phyloP scores from a whole-genome alignment of 2,329 filamentous ascomycete species.

The Pseudogymnoascus sp. region DNA sequence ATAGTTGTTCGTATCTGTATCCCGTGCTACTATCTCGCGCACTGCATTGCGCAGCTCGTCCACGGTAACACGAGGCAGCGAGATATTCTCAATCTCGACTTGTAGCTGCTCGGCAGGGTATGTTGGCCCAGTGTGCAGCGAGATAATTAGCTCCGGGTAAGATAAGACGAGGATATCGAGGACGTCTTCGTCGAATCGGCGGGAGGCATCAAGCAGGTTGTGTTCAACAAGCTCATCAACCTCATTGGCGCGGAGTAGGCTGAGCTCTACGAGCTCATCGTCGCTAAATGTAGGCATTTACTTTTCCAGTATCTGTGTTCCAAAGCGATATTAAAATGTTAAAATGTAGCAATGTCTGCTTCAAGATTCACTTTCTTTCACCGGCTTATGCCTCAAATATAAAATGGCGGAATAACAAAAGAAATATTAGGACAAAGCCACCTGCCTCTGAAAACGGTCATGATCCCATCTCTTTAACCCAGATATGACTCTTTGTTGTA shows the following conservation, averaged over 20 bases:
- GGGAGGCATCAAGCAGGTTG: constrained; percentile 8
- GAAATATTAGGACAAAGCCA: background rate
- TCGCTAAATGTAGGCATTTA: constrained; percentile 12
- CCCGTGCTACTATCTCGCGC: constrained; percentile 13
- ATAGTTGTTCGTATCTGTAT: constrained; percentile 10
- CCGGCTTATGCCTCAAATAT: background rate
- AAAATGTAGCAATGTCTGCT: background rate
- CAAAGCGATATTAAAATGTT: background rate
- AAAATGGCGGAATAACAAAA: background rate
- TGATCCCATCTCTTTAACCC: background rate
- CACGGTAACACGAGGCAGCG: constrained; percentile 15
- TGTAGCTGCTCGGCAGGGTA: constrained; percentile 18
- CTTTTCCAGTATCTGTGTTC: background rate
- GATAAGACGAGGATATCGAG: constrained; percentile 13
- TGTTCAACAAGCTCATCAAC: constrained; percentile 15
- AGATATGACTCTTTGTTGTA: background rate
- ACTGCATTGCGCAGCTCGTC: constrained; percentile 13
- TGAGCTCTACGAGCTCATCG: constrained; percentile 18
- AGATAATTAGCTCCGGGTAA: constrained; percentile 17
- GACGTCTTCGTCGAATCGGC: constrained; percentile 12
- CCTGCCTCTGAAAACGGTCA: background rate
- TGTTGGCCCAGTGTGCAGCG: constrained; percentile 15
- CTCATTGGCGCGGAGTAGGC: constrained; percentile 16
- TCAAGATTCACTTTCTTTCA: background rate
- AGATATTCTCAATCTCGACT: constrained; percentile 16